Evolutionary conservation across 225 moss, liverwort and hornwort genomes (phyloP), one percentile per base, ranked within the genome.

Genomic region (Pseudoscleropodium purum): DNA sequence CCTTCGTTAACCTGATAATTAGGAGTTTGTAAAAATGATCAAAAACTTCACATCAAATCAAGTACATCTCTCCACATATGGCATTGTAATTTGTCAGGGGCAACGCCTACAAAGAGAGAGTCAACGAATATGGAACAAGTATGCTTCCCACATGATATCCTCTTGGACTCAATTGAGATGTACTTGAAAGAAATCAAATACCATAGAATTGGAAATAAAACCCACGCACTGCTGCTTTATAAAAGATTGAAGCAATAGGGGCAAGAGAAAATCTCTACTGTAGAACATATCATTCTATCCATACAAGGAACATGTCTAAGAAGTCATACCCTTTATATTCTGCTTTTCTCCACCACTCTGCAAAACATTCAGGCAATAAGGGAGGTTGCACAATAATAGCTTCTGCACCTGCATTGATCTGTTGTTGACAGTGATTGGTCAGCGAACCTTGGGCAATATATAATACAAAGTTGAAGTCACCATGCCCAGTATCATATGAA

Each of bases 381-480:
- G 96, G 96, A 79, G 98, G 97, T 88, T 98, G 97, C 63, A 97
- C 78, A 79, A 98, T 96, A 81, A 98, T 89, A 89, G 95, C 93
- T 90, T 98, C 95, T 72, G 97, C 95, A 56, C 98, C 96, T 88
- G 94, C 97, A 87, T 87, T 85, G 47, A 96, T 94, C 97, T 98
- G 69, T 70, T 43, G n/a, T 64, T 52, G 18, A 88, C 7, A 88
- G 37, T 57, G 41, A 76, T 65, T 36, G 37, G 52, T 87, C 51
- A 87, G 47, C 63, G 24, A 89, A 84, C 60, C 57, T 62, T 84
- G 29, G 62, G 70, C 59, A 69, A 34, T 57, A n/a, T 13, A 67
- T 11, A 41, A 76, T 47, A 79, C 39, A 87, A 51, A 68, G 12
- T 59, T 47, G 11, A 30, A 30, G 13, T 75, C 56, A 83, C 52